Base-by-base conservation (phyloP, 1,139 yeast genomes). In the Pichia sp. region DNA sequence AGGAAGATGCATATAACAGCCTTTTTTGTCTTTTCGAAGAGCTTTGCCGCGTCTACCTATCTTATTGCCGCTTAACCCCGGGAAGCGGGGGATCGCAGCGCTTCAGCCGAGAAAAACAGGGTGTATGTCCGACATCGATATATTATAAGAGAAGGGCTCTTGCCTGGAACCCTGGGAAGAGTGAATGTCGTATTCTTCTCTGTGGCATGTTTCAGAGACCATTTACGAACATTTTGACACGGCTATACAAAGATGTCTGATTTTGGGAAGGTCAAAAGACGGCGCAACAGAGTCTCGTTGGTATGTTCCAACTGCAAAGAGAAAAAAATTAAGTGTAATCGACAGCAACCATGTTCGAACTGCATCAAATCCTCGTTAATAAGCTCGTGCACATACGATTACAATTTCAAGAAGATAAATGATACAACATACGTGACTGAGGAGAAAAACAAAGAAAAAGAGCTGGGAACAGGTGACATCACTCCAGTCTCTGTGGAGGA, bases 311-410 rank as follows among this genome's bases (percentile, higher is more conserved):
- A 50, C 28, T 58, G 61, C 26, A 49, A 54, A n/a, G 48, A 42
- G 22, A 55, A 48, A 22, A 58, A 58, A 42, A 51, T 55, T 37
- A 58, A 57, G 47, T 58, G 60, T 41, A 56, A 58, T 37, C 44
- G 55, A 13, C 25, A 43, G 10, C 42, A 28, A 12, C 61, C 57
- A 10, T 58, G 61, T 41, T 41, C 48, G 4, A 52, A 48, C 21
- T 58, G 61, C 41, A 18, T 46, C 10, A 56, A 50, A 44, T 40
- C 57, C 1, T 44, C 39, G 1, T 22, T 18, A 3, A 28, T 22
- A 3, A 9, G 41, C n/a, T 28, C 47, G 9, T 53, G 56, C 26
- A 28, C 22, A 4, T 53, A 53, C 18, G 18, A 28, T 9, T 43
- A 25, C 28, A 40, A 34, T 13, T 13, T 30, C n/a, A 16, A 19